A percentile compares a stretch with the other conserved stretches of the same genome.
phyloP scores from a whole-genome alignment of 495 filamentous ascomycete species.

The Penicillium turbatum region DNA sequence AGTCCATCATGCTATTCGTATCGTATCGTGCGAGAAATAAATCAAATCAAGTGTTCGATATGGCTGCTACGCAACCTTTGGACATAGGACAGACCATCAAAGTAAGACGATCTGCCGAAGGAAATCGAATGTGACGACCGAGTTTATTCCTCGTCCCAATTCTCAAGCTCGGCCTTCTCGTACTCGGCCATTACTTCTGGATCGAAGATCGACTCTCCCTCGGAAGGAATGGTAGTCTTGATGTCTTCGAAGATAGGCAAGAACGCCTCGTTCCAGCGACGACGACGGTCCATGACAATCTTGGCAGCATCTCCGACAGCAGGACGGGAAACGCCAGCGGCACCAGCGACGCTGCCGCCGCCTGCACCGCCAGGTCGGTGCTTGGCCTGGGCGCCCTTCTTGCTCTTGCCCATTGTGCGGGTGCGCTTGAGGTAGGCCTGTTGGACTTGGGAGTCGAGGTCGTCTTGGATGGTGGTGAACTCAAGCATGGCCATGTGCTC shows the following conservation, averaged over 20 bases:
- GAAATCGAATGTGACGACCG: neutral
- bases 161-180: slow-evolving; percentile 67
- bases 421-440: slow-evolving; percentile 93
- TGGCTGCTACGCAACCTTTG: neutral
- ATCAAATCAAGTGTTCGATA: neutral
- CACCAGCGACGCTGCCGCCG: slow-evolving; percentile 47
- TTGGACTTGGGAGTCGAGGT: slow-evolving; percentile 93
- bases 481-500: slow-evolving; percentile 94
- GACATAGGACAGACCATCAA: no score
- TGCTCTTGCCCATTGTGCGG: slow-evolving; percentile 87
- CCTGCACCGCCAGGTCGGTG: slow-evolving; percentile 59
- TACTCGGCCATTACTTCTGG: slow-evolving; percentile 50
- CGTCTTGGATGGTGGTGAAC: slow-evolving; percentile 93
- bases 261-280: slow-evolving; percentile 83
- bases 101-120: slow-evolving; percentile 1
- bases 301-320: slow-evolving; percentile 88
- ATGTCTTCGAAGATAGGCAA: slow-evolving; percentile 81
- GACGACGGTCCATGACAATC: slow-evolving; percentile 82
- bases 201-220: slow-evolving; percentile 62
- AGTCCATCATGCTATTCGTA: slow-evolving; percentile 21
- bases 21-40: slow-evolving; percentile 12
- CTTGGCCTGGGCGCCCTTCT: slow-evolving; percentile 72
- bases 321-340: slow-evolving; percentile 56
- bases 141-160: slow-evolving; percentile 62
- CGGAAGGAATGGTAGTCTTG: slow-evolving; percentile 52